These are phyloP conservation scores for Salvia splendens DNA, from an alignment of 257 asterid species.

Conservation along the genomic window DNA sequence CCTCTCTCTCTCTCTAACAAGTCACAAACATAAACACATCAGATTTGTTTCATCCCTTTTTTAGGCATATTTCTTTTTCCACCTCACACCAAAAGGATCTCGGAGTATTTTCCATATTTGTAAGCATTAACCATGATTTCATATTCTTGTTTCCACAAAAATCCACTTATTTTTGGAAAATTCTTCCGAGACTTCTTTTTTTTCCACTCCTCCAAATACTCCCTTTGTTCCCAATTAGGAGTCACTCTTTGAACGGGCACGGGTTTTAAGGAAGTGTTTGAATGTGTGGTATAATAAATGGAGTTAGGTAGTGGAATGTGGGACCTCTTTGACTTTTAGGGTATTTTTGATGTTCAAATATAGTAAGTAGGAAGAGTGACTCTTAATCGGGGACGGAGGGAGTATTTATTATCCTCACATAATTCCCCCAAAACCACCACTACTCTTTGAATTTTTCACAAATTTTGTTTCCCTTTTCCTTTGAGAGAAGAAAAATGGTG, in stretches of 20 bases:
- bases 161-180: conserved; percentile 33
- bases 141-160: conserved; percentile 17
- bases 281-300: too few relatives aligned
- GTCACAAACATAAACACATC: conserved; percentile 23
- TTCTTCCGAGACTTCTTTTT: conserved; percentile 22
- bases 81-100: conserved; percentile 44
- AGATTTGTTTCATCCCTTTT: conserved; percentile 52
- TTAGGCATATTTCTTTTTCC: conserved; percentile 23
- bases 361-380: too few relatives aligned
- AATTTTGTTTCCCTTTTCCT: neutral
- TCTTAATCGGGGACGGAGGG: too few relatives aligned
- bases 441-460: neutral
- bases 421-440: too few relatives aligned
- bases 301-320: too few relatives aligned
- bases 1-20: too few relatives aligned
- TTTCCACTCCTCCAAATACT: too few relatives aligned
- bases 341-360: too few relatives aligned
- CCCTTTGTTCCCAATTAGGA: too few relatives aligned
- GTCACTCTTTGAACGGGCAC: too few relatives aligned
- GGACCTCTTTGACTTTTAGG: too few relatives aligned
- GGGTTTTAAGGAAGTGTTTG: too few relatives aligned
- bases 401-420: neutral
- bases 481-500: conserved; percentile 50
- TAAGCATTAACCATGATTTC: conserved; percentile 22
- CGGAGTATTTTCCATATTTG: conserved; percentile 63